Conservation (phyloP, 306 rosid genomes). For the Urtica urens region DNA sequence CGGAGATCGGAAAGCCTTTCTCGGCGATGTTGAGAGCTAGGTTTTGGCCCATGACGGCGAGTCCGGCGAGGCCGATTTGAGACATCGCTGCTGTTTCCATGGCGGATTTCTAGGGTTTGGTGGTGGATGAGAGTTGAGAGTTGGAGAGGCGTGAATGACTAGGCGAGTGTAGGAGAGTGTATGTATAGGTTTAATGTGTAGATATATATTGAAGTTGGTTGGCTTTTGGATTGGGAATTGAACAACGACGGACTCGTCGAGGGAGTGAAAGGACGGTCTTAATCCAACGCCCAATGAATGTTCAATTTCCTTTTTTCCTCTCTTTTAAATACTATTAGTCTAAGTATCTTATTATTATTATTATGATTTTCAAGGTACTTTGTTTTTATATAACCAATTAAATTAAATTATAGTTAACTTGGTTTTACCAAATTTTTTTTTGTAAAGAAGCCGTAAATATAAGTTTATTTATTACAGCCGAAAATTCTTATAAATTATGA, state of each 20-base stretch:
- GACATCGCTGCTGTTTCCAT: conserved; percentile 70
- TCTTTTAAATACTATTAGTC: no score
- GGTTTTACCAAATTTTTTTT: no score
- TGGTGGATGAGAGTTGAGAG: background rate
- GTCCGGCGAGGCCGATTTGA: conserved; percentile 83
- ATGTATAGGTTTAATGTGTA: background rate
- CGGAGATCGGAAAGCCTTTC: conserved; percentile 92
- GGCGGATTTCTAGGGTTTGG: background rate
- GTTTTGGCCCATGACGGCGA: conserved; percentile 98
- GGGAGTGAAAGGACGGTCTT: conserved; percentile 44
- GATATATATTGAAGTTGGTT: background rate
- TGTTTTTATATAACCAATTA: no score
- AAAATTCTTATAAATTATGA: no score
- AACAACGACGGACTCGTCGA: conserved; percentile 76
- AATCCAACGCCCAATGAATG: background rate
- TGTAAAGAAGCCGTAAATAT: no score
- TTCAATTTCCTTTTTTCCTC: no score
- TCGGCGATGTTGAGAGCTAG: conserved; percentile 92
- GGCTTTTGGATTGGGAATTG: background rate
- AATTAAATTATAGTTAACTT: no score
- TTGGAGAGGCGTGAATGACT: background rate
- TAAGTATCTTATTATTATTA: no score
- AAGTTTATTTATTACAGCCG: no score
- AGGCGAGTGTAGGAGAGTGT: background rate
- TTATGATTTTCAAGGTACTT: no score